phyloP scores from a whole-genome alignment of 1,139 yeast genomes.

The Starmera stellimalicola region DNA sequence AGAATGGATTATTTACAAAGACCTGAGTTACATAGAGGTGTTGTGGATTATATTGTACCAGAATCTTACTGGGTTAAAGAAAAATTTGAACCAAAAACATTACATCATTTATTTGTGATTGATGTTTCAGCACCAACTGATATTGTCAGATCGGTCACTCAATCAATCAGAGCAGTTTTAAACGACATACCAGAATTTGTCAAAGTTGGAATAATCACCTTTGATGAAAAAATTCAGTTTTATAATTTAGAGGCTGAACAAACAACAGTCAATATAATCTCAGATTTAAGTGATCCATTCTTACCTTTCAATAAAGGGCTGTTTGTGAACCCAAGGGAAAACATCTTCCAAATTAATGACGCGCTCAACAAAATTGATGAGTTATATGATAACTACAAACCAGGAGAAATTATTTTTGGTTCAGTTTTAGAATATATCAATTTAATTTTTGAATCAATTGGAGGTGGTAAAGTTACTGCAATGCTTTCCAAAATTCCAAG shows the following conservation, averaged over 20 bases:
- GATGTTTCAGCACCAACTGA: conserved; percentile 66
- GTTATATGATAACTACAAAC: conserved; percentile 34
- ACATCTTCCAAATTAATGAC: conserved; percentile 54
- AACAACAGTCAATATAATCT: conserved; percentile 56
- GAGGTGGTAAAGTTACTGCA: conserved; percentile 79
- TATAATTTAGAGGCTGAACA: conserved; percentile 54
- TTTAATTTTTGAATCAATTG: conserved; percentile 48
- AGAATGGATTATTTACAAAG: conserved; percentile 54
- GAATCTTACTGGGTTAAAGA: conserved; percentile 52
- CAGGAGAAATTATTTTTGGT: conserved; percentile 70
- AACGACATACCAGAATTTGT: conserved; percentile 28
- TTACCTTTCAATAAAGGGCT: conserved; percentile 73
- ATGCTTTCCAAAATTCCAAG: conserved; percentile 66
- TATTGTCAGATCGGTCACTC: conserved; percentile 58
- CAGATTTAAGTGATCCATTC: conserved; percentile 49
- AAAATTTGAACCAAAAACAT: conserved; percentile 30
- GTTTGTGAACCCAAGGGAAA: conserved; percentile 69
- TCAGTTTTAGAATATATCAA: conserved; percentile 67
- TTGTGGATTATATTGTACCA: conserved; percentile 80
- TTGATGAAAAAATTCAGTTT: conserved; percentile 65
- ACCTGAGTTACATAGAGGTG: conserved; percentile 77
- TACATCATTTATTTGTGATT: conserved; percentile 69
- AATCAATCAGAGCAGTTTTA: conserved; percentile 58
- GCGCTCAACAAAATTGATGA: conserved; percentile 56
- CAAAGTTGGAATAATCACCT: conserved; percentile 64